Percentiles rank a stretch among this genome's conserved stretches.
phyloP scores from a whole-genome alignment of 1,284 basidiomycete genomes.

The Mrakiaceae sp. region DNA sequence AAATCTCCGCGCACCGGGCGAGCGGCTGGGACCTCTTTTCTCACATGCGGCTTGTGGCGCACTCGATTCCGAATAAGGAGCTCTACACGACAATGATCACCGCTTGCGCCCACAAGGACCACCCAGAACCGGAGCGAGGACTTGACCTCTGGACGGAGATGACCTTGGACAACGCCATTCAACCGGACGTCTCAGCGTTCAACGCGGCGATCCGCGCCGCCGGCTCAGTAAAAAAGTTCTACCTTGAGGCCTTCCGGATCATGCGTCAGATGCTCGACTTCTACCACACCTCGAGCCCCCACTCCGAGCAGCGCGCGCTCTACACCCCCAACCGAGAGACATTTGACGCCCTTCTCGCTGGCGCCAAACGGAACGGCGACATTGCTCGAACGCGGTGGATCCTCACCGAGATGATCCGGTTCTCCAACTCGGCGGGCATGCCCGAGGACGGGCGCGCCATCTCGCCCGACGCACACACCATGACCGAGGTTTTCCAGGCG shows the following conservation, averaged over 20 bases:
- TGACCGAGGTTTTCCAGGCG: constrained; percentile 75
- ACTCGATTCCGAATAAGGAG: constrained; percentile 60
- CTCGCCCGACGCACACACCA: constrained; percentile 55
- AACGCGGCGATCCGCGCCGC: constrained; percentile 69
- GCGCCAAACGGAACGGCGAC: constrained; percentile 77
- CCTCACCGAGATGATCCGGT: constrained; percentile 66
- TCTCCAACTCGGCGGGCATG: constrained; percentile 20
- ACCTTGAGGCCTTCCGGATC: constrained; percentile 62
- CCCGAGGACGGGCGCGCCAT: constrained; percentile 19
- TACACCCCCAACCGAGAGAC: constrained; percentile 50
- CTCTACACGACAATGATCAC: constrained; percentile 81
- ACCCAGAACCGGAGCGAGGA: constrained; percentile 75
- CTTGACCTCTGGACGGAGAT: constrained; percentile 90
- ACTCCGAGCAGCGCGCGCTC: constrained; percentile 19
- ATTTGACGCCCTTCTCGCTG: constrained; percentile 75
- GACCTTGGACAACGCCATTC: constrained; percentile 50
- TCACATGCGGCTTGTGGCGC: constrained; percentile 91
- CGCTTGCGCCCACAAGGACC: constrained; percentile 53
- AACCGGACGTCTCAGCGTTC: constrained; percentile 61
- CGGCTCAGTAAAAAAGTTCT: constrained; percentile 45
- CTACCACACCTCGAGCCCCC: constrained; percentile 38
- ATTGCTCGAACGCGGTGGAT: constrained; percentile 77
- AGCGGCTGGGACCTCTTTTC: constrained; percentile 88
- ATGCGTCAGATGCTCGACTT: constrained; percentile 70
- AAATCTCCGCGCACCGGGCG: constrained; percentile 36